A percentile compares a stretch with the other conserved stretches of the same genome.
phyloP scores from a whole-genome alignment of 208 protist genomes.

The Acanthamoeba triangularis region DNA sequence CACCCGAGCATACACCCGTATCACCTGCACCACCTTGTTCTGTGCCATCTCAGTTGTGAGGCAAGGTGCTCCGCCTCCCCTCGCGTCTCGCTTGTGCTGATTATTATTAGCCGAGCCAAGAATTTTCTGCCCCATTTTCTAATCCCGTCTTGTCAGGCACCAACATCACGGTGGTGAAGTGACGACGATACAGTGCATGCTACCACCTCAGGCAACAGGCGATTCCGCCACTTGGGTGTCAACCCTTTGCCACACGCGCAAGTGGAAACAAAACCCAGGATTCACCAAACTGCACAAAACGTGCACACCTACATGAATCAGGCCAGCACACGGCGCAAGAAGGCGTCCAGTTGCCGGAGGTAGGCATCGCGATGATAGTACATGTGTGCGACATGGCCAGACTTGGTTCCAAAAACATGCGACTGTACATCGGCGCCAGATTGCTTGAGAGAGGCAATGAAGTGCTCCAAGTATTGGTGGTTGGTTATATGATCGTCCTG shows the following conservation, averaged over 20 bases:
- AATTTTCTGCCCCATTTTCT: too few species aligned
- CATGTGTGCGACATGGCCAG: not conserved
- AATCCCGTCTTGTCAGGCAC: not conserved
- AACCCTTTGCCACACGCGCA: too few species aligned
- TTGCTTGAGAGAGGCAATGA: not conserved
- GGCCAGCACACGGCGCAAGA: not conserved
- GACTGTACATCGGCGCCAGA: not conserved
- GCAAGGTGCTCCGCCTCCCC: too few species aligned
- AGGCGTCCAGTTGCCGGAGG: not conserved
- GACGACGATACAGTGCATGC: too few species aligned
- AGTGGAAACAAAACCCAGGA: too few species aligned
- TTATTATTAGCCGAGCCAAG: too few species aligned
- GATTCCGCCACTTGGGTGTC: too few species aligned
- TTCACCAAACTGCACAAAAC: too few species aligned
- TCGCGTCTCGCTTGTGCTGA: too few species aligned
- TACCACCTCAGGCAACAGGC: too few species aligned
- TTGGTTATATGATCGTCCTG: not conserved
- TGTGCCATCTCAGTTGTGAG: not conserved
- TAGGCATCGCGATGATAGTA: not conserved
- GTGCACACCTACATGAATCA: too few species aligned
- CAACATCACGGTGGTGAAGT: too few species aligned
- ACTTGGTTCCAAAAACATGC: not conserved
- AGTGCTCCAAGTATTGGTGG: not conserved
- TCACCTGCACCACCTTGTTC: not conserved
- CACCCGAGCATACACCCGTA: constrained; percentile 26